Conservation (phyloP, 73 alveolate species). For the Symbiodinium pilosum region DNA sequence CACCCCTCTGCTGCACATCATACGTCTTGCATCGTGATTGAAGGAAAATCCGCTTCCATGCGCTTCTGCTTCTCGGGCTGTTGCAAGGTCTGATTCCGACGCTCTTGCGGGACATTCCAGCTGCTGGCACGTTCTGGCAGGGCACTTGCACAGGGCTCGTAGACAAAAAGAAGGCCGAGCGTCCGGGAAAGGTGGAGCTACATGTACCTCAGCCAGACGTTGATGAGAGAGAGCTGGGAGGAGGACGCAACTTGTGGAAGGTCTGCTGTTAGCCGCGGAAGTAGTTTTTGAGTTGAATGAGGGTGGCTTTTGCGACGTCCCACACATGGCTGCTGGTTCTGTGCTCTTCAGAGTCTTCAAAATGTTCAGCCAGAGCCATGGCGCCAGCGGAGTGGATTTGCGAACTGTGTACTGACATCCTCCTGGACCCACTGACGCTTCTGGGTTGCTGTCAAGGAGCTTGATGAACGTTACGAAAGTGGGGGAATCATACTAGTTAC, state of each 20-base stretch:
- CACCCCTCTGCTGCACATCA: too few species aligned
- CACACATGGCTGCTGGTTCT: too few species aligned
- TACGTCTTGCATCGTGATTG: not conserved
- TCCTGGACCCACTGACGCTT: slow-evolving; percentile 40
- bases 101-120: slow-evolving; percentile 49
- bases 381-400: slow-evolving; percentile 38
- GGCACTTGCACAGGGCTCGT: too few species aligned
- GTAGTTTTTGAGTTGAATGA: too few species aligned
- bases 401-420: slow-evolving; percentile 31
- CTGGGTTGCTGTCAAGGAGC: too few species aligned
- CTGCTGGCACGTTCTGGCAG: slow-evolving; percentile 66
- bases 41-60: not conserved
- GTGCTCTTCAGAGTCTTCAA: too few species aligned
- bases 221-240: not conserved
- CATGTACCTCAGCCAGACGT: slow-evolving; percentile 21
- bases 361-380: too few species aligned
- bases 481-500: too few species aligned
- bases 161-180: not conserved
- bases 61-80: not conserved
- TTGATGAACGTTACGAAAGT: too few species aligned
- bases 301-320: too few species aligned
- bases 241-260: not conserved
- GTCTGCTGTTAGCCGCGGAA: too few species aligned
- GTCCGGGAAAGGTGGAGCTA: slow-evolving; percentile 25
- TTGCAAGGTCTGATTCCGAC: slow-evolving; percentile 41